Evolutionary conservation across 2,329 filamentous ascomycete genomes (phyloP).

Genomic region (Colletotrichum zoysiae): DNA sequence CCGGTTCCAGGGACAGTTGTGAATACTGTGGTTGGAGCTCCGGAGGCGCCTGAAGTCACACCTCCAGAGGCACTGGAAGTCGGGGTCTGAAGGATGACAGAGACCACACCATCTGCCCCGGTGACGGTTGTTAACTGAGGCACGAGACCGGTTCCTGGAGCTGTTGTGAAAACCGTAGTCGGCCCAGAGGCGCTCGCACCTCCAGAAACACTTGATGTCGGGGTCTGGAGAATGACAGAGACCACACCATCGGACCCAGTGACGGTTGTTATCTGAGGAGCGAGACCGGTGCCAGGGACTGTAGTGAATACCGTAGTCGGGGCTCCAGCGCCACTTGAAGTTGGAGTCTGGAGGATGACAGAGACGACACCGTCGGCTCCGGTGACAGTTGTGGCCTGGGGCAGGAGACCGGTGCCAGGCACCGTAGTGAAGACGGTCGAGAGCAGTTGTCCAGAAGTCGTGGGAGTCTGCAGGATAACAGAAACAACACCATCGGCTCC

Average conservation of each 20-base stretch:
- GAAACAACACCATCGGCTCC: slow-evolving; percentile 12
- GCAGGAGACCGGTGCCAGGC: not conserved
- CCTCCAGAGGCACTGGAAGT: too few species aligned
- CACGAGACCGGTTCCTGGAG: not conserved
- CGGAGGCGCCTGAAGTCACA: too few species aligned
- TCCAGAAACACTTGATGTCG: not conserved
- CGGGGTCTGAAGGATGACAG: not conserved
- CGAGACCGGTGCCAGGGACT: not conserved
- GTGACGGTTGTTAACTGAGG: not conserved
- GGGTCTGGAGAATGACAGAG: slow-evolving; percentile 1
- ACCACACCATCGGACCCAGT: not conserved
- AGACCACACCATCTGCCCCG: not conserved
- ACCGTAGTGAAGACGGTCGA: not conserved
- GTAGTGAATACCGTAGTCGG: not conserved
- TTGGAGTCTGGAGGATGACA: not conserved
- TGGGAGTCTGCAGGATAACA: slow-evolving; percentile 1
- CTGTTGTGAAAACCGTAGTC: slow-evolving; percentile 2
- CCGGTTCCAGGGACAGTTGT: not conserved
- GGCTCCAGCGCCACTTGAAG: too few species aligned
- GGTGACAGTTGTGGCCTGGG: not conserved
- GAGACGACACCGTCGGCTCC: not conserved
- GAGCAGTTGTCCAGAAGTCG: not conserved
- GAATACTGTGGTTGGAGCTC: not conserved
- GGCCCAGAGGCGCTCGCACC: not conserved
- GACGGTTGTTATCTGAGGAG: not conserved